Conservation (phyloP, 208 protist genomes). For the Trypanosoma congolense region DNA sequence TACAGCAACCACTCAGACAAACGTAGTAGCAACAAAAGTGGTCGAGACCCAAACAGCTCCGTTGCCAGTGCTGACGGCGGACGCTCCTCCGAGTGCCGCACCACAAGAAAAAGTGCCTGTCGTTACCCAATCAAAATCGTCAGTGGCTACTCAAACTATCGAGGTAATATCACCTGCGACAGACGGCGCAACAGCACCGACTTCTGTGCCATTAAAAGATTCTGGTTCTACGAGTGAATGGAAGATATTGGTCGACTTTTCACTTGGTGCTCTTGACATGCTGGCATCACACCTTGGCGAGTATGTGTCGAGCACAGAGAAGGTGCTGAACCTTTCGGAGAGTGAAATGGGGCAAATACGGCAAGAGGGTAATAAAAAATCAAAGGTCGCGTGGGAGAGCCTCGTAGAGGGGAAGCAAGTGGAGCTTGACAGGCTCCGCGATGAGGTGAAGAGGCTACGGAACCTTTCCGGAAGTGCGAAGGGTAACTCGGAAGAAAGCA, state of each 20-base stretch:
- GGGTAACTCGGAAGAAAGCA: no score
- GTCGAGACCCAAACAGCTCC: no score
- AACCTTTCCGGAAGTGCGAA: background rate
- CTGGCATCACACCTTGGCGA: background rate
- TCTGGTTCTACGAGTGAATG: background rate
- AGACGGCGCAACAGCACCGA: background rate
- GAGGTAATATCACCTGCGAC: background rate
- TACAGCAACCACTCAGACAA: no score
- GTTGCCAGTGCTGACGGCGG: no score
- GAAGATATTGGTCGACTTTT: background rate
- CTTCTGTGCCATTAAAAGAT: background rate
- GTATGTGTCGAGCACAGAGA: background rate
- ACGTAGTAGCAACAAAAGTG: no score
- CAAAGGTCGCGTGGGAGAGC: background rate
- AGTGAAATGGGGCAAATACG: background rate
- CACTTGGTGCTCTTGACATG: background rate
- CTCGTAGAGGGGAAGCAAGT: constrained; percentile 32
- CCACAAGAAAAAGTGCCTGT: no score
- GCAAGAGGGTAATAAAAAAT: background rate
- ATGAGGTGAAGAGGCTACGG: constrained; percentile 24
- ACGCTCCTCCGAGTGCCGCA: no score
- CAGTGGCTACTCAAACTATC: background rate
- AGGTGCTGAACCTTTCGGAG: background rate
- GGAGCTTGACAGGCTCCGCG: constrained; percentile 36
- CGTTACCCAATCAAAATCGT: no score